Evolutionary conservation across 2,329 filamentous ascomycete genomes (phyloP).

Genomic region (Fusarium pseudocircinatum): DNA sequence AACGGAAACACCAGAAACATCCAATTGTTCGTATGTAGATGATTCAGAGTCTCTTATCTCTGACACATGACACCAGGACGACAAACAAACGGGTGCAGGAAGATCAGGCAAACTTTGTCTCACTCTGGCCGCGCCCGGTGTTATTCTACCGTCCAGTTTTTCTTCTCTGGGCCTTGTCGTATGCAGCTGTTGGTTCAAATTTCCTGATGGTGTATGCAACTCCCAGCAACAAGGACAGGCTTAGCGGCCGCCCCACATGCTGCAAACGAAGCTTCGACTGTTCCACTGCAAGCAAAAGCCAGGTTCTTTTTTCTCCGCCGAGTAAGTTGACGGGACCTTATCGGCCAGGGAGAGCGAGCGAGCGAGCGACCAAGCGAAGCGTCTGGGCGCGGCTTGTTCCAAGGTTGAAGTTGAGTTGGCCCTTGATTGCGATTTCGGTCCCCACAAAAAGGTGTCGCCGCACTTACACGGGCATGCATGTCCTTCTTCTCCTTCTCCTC

Average conservation of each 20-base stretch:
- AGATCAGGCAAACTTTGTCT: slow-evolving; percentile 20
- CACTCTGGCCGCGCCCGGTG: slow-evolving; percentile 31
- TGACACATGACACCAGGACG: neutral
- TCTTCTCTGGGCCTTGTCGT: slow-evolving; percentile 28
- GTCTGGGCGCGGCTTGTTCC: slow-evolving; percentile 8
- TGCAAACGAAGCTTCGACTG: slow-evolving; percentile 37
- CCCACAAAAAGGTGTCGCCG: slow-evolving; percentile 30
- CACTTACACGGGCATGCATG: slow-evolving; percentile 35
- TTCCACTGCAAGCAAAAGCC: slow-evolving; percentile 7
- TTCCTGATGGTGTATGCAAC: slow-evolving; percentile 33
- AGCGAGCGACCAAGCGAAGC: neutral
- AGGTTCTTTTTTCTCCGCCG: slow-evolving; percentile 17
- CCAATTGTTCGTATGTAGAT: neutral
- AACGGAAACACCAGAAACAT: slow-evolving; percentile 11
- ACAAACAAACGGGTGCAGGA: neutral
- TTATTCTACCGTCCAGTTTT: slow-evolving; percentile 11
- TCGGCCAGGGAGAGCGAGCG: slow-evolving; percentile 13
- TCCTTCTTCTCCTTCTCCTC: neutral
- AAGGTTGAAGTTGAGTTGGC: slow-evolving; percentile 12
- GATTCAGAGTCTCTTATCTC: slow-evolving; percentile 1
- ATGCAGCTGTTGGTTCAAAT: slow-evolving; percentile 29
- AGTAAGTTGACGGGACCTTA: slow-evolving; percentile 28
- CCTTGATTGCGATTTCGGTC: slow-evolving; percentile 19
- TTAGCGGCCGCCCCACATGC: slow-evolving; percentile 37
- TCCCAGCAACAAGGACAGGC: slow-evolving; percentile 22